phyloP scores from a whole-genome alignment of 257 asterid genomes.

The Petunia axillaris region DNA sequence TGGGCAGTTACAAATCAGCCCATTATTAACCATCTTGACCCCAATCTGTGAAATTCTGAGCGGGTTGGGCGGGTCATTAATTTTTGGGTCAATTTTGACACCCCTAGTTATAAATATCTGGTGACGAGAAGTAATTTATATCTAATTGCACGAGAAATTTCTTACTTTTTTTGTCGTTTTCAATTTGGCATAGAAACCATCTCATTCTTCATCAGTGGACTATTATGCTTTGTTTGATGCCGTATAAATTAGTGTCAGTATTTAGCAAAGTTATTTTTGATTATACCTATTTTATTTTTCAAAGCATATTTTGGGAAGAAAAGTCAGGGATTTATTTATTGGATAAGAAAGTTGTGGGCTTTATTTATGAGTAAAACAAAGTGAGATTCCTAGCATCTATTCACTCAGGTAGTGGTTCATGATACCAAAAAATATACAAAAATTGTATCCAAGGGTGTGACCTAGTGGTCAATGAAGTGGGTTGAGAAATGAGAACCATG shows the following conservation, averaged over 20 bases:
- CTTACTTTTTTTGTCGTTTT: neutral
- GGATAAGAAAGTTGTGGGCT: neutral
- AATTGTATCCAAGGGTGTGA: no score
- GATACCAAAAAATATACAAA: neutral
- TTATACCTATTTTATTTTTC: conserved; percentile 9
- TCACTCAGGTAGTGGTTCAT: neutral
- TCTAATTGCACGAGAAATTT: neutral
- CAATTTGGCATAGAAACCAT: neutral
- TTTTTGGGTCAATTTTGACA: no score
- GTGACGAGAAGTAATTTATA: neutral
- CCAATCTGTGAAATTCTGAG: no score
- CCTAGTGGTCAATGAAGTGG: no score
- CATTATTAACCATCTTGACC: no score
- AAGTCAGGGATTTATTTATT: neutral
- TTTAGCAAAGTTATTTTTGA: neutral
- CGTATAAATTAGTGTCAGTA: conserved; percentile 20
- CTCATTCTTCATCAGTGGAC: neutral
- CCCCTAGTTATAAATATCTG: neutral
- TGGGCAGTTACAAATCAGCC: no score
- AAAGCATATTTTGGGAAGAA: conserved; percentile 6
- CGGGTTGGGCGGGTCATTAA: no score
- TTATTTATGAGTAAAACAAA: neutral
- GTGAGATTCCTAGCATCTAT: conserved; percentile 4
- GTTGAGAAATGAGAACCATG: no score
- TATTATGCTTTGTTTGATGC: conserved; percentile 9